Conservation (phyloP, 176 grass and related monocot genomes). For the Aegilops sharonensis region DNA sequence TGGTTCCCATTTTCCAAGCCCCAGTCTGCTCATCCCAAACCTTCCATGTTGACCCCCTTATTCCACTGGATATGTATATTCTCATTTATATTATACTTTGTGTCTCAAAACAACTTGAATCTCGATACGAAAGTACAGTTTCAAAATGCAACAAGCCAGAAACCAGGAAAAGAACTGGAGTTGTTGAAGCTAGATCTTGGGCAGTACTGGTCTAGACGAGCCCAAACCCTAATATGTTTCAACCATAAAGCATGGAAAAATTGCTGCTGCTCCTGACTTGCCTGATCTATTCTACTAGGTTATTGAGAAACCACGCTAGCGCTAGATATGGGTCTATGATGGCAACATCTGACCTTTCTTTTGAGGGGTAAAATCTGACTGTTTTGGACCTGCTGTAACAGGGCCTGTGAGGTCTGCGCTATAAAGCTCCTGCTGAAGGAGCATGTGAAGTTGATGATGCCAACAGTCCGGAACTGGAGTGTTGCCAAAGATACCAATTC, state of each 20-base stretch:
- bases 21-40: background rate
- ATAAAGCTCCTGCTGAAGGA: slow-evolving; percentile 19
- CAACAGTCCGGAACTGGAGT: background rate
- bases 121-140: too few relatives aligned
- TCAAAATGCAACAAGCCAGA: background rate
- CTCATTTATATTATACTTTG: too few relatives aligned
- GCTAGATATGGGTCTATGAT: background rate
- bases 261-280: background rate
- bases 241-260: background rate
- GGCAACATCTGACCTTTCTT: background rate
- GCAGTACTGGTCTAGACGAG: background rate
- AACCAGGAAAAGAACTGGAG: background rate
- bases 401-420: slow-evolving; percentile 47
- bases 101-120: too few relatives aligned
- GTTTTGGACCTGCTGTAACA: slow-evolving; percentile 26
- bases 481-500: background rate
- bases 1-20: background rate
- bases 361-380: background rate
- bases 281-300: background rate
- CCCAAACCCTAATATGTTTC: background rate
- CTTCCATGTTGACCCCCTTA: background rate
- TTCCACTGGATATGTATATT: background rate
- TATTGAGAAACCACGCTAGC: background rate
- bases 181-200: background rate
- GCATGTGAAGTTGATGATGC: background rate